Base-by-base conservation (phyloP, 768 basidiomycete species). In the Kwoniella dendrophila region DNA sequence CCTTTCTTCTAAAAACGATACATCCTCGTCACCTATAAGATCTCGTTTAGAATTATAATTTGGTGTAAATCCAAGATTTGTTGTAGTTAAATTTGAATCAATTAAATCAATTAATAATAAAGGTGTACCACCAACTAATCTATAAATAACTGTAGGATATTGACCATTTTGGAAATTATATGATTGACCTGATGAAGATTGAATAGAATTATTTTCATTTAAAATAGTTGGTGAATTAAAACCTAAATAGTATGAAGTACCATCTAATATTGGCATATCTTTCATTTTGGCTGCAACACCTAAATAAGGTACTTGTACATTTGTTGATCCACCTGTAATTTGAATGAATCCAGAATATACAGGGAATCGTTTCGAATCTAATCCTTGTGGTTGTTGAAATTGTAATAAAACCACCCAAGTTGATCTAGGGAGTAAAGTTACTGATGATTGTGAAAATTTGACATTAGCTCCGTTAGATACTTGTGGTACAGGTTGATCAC, bases 271-370 rank as follows among this genome's bases (percentile, higher is more conserved):
- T 8, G 76, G 75, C 60, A 73, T 64, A 33, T 73, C 64, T 56
- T 70, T 71, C 70, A 80, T 74, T 20, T 64, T 66, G 26, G 73
- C 70, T 10, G 78, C 77, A 5, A 78, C 72, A 53, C 78, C 78
- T 29, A 80, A 50, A 59, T 80, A 80, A 16, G 78, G 73, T 16
- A 78, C 67, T 11, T 71, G 27, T 32, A 68, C 50, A 8, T 44
- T 48, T n/a, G 59, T 55, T 11, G 53, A 38, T 62, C 65, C 73
- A 47, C 61, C 66, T 1, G 56, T 45, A 41, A 78, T 55, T 57
- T 80, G 64, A 66, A 88, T 84, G 80, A 82, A 86, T 6, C 86
- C 86, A 32, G 84, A 85, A 78, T 83, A 86, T 57, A 86, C 81
- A 22, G 86, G 86, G 75, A 85, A 83, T 1, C 82, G 80, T 29